Evolutionary conservation across 1,284 basidiomycete species (phyloP).

Genomic region (Uromyces viciae-fabae): DNA sequence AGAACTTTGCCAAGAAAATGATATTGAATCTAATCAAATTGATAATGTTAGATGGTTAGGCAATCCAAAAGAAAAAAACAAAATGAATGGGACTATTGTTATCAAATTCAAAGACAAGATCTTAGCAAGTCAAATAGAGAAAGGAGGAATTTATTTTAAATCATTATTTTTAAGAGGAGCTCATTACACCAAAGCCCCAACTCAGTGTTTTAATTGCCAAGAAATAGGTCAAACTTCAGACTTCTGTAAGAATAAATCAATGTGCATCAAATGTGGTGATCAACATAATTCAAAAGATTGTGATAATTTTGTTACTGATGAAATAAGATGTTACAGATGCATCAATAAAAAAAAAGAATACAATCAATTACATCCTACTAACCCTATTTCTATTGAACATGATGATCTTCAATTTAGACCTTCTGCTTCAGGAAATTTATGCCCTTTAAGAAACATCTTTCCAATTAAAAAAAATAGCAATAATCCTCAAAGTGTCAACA

Average conservation of each 20-base stretch:
- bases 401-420: no score
- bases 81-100: neutral
- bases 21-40: neutral
- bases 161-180: neutral
- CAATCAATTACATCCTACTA: no score
- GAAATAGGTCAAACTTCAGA: neutral
- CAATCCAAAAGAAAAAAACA: neutral
- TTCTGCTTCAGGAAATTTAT: no score
- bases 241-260: neutral
- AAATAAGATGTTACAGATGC: no score
- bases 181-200: neutral
- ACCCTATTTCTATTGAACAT: no score
- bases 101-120: neutral
- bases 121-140: neutral
- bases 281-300: neutral
- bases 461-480: no score
- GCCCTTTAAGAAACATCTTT: no score
- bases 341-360: no score
- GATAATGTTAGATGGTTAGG: neutral
- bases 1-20: neutral
- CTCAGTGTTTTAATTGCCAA: neutral
- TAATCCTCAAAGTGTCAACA: no score
- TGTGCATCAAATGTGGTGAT: neutral
- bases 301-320: neutral
- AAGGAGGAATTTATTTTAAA: neutral